Evolutionary conservation across 208 protist genomes (phyloP).

Genomic region (Borovskyia barvae): DNA sequence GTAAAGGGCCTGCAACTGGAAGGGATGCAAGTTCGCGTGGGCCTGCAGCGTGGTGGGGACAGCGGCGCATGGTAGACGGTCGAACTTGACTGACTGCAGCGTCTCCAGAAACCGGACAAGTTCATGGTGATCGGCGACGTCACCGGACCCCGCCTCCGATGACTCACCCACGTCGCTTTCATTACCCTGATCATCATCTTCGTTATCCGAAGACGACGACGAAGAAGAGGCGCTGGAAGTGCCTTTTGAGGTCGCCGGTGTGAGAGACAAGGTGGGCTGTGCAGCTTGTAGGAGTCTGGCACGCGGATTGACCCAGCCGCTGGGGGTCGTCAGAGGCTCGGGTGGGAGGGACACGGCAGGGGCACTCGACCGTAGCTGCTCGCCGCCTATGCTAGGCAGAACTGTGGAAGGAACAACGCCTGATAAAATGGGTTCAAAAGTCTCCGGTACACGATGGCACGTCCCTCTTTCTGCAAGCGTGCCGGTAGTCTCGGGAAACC

Average conservation of each 20-base stretch:
- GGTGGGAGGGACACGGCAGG: not conserved
- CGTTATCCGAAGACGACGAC: not conserved
- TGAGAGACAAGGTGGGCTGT: conserved; percentile 2
- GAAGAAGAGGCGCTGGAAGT: not conserved
- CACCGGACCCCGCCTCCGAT: conserved; percentile 1
- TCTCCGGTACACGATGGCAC: not conserved
- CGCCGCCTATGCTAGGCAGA: not conserved
- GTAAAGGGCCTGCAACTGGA: conserved; percentile 64
- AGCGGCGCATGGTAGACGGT: conserved; percentile 39
- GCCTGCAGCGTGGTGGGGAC: conserved; percentile 44
- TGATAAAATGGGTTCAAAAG: not conserved
- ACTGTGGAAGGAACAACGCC: conserved; percentile 9
- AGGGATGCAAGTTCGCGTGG: conserved; percentile 37
- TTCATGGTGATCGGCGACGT: conserved; percentile 24
- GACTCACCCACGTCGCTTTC: conserved; percentile 26
- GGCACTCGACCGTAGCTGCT: not conserved
- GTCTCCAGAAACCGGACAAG: conserved; percentile 49
- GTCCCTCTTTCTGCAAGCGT: not conserved
- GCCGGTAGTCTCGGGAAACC: not conserved
- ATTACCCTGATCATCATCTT: conserved; percentile 6
- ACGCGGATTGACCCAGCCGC: too few species aligned
- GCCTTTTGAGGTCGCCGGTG: not conserved
- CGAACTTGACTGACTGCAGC: conserved; percentile 39
- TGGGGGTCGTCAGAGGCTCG: too few species aligned
- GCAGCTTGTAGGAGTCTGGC: not conserved